A percentile compares a stretch with the other conserved stretches of the same genome.
phyloP scores from a whole-genome alignment of 108 stramenopile genomes.

The Asterionellopsis glacialis region DNA sequence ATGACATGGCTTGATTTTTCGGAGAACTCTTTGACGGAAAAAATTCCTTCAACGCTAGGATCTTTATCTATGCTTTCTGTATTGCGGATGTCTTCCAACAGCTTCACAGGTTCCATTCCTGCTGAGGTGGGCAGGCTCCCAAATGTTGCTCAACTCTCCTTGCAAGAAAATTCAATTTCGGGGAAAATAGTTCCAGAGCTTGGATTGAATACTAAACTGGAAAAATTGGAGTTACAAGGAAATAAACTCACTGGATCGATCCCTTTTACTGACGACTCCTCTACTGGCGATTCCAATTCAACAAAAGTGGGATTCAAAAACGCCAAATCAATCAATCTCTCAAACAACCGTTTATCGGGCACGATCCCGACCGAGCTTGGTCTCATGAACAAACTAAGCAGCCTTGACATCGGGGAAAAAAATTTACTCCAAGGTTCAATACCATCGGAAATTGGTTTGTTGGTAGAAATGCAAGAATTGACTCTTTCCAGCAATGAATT shows the following conservation, averaged over 20 bases:
- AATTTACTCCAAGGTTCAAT: too few species aligned
- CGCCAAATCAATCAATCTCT: not conserved
- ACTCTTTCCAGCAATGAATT: too few species aligned
- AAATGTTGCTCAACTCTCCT: not conserved
- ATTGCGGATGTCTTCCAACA: not conserved
- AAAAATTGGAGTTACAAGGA: not conserved
- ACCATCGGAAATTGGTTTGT: too few species aligned
- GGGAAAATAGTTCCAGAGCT: not conserved
- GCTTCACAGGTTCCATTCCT: not conserved
- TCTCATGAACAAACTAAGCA: slow-evolving; percentile 6
- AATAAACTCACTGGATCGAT: not conserved
- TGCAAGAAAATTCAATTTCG: not conserved
- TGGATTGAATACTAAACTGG: not conserved
- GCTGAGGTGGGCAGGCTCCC: not conserved
- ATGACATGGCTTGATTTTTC: not conserved
- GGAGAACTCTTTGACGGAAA: slow-evolving; percentile 2
- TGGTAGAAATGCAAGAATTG: too few species aligned
- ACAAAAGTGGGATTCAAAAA: not conserved
- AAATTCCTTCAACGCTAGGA: slow-evolving; percentile 4
- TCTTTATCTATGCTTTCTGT: not conserved
- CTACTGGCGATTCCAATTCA: not conserved
- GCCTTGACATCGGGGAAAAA: not conserved
- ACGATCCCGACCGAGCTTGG: slow-evolving; percentile 20
- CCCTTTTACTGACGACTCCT: not conserved
- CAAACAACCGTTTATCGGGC: slow-evolving; percentile 19